Percentiles rank a stretch among this genome's conserved stretches.
These are phyloP conservation scores for Boletellus deceptivus DNA, from an alignment of 1,284 basidiomycete species.

Conservation along the genomic window DNA sequence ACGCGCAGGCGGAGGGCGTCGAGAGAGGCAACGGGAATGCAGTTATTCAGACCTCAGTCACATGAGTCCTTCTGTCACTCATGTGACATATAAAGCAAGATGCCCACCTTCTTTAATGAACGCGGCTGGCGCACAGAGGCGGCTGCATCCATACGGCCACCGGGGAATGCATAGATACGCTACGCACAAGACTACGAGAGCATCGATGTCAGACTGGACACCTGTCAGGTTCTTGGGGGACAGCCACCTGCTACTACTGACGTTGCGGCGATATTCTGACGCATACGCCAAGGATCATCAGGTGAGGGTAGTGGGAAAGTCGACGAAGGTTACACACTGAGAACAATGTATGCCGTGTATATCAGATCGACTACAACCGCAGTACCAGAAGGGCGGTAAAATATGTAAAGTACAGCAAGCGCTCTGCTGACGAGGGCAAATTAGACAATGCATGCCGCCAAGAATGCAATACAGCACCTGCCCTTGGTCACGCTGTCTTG, in stretches of 20 bases:
- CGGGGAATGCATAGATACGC: conserved; percentile 4
- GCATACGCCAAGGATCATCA: conserved; percentile 1
- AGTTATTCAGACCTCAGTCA: conserved; percentile 14
- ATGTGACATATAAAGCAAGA: conserved; percentile 9
- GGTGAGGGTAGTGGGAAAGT: not conserved
- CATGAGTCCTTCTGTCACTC: not conserved
- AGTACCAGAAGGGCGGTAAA: not conserved
- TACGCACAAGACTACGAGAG: not conserved
- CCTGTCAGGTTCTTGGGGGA: not conserved
- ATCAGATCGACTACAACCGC: too few species aligned
- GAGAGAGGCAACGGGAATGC: conserved; percentile 3
- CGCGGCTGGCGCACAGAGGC: not conserved
- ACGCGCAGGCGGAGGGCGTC: not conserved
- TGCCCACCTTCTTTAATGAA: conserved; percentile 1
- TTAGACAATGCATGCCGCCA: not conserved
- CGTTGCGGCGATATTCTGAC: not conserved
- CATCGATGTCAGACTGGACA: not conserved
- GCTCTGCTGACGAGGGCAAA: too few species aligned
- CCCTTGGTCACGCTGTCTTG: not conserved
- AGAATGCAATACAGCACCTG: not conserved
- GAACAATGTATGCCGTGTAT: not conserved
- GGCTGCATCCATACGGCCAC: not conserved
- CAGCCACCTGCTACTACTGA: not conserved
- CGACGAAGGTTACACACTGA: not conserved
- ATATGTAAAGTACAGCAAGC: not conserved